Conservation (phyloP, 805 yeast genomes). For the Kluyveromyces aestuarii region DNA sequence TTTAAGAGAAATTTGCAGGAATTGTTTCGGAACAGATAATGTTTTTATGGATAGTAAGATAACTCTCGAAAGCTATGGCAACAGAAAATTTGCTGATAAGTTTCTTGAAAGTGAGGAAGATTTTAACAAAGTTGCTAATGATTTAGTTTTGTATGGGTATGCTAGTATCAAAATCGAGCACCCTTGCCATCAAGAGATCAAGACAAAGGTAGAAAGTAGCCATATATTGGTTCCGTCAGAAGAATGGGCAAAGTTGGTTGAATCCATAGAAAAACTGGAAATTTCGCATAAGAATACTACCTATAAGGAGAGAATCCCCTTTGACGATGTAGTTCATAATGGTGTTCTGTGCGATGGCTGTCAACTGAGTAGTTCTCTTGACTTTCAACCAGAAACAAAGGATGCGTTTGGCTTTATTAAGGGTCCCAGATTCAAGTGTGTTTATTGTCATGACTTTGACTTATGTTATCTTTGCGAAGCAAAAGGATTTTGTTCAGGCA, state of each 20-base stretch:
- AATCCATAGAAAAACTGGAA: slow-evolving; percentile 11
- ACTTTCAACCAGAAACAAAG: slow-evolving; percentile 5
- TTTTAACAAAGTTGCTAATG: too few species aligned
- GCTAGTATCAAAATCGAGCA: background rate
- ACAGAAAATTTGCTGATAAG: too few species aligned
- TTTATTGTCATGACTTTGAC: slow-evolving; percentile 41
- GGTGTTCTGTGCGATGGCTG: slow-evolving; percentile 22
- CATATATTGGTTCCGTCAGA: slow-evolving; percentile 10
- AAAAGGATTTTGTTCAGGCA: slow-evolving; percentile 8
- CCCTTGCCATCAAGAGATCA: background rate
- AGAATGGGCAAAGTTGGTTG: slow-evolving; percentile 11
- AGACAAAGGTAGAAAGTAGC: background rate
- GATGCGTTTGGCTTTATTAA: slow-evolving; percentile 10
- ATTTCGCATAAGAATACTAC: slow-evolving; percentile 6
- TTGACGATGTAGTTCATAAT: slow-evolving; percentile 8
- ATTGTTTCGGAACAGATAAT: background rate
- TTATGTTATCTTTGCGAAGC: slow-evolving; percentile 33
- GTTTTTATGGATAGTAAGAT: too few species aligned
- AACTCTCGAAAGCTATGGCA: too few species aligned
- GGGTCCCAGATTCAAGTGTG: slow-evolving; percentile 41
- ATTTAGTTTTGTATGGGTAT: too few species aligned
- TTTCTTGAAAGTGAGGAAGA: too few species aligned
- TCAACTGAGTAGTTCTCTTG: slow-evolving; percentile 6
- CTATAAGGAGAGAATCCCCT: background rate
- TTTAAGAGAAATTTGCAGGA: background rate